Conservation (phyloP, 106 monocot genomes). For the Dendrobium catenatum region DNA sequence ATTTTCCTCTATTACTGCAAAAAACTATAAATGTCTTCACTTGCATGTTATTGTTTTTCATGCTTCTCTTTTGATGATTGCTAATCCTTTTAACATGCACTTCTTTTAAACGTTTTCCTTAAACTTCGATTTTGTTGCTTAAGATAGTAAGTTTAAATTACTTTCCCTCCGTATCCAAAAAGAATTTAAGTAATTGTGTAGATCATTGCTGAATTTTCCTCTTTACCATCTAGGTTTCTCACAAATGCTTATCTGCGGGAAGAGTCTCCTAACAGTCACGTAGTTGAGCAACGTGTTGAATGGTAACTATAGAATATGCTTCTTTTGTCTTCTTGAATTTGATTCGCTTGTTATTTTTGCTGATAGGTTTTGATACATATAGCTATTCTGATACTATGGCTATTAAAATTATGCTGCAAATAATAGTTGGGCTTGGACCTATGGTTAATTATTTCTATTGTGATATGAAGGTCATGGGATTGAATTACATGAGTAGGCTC, state of each 20-base stretch:
- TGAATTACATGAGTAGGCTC: too few species aligned
- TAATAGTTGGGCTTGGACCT: too few species aligned
- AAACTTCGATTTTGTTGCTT: neutral
- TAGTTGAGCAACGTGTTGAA: constrained; percentile 97
- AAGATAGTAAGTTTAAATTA: neutral
- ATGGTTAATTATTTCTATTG: too few species aligned
- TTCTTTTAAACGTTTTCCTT: neutral
- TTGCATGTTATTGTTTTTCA: neutral
- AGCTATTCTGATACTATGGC: neutral
- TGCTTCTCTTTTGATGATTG: neutral
- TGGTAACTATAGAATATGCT: constrained; percentile 46
- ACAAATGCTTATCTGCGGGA: constrained; percentile 89
- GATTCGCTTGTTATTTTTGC: neutral
- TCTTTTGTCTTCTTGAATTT: neutral
- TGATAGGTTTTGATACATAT: neutral
- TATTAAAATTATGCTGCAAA: neutral
- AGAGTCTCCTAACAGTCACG: constrained; percentile 82
- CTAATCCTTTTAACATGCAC: neutral
- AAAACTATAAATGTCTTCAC: neutral
- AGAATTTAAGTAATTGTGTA: neutral
- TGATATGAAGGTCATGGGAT: too few species aligned
- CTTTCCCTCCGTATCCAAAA: neutral
- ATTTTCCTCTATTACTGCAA: too few species aligned
- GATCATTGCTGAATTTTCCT: neutral
- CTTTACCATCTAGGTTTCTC: constrained; percentile 58